Evolutionary conservation across 164 flowering plant genomes (phyloP).

Genomic region (Nelumbo lutea): DNA sequence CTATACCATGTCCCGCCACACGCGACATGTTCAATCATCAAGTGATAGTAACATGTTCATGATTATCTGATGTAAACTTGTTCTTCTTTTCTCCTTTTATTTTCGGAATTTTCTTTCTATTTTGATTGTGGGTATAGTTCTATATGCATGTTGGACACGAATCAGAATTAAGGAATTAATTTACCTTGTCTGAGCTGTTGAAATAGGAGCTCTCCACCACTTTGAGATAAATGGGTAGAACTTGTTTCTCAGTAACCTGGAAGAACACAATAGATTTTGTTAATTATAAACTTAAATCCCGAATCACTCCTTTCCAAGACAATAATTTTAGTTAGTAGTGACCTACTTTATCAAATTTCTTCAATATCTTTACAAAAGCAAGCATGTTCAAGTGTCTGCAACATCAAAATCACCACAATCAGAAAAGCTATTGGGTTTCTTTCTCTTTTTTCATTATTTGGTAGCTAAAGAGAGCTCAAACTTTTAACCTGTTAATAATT

Average conservation of each 20-base stretch:
- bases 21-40: slow-evolving; percentile 8
- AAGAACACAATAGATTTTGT: slow-evolving; percentile 12
- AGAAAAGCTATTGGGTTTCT: not conserved
- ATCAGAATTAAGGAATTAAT: not conserved
- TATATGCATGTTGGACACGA: not conserved
- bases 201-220: slow-evolving; percentile 94
- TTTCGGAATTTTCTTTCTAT: too few relatives aligned
- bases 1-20: slow-evolving; percentile 14
- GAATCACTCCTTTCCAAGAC: not conserved
- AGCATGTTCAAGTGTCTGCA: slow-evolving; percentile 93
- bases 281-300: not conserved
- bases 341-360: slow-evolving; percentile 92
- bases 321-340: not conserved
- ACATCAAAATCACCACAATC: slow-evolving; percentile 6
- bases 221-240: slow-evolving; percentile 76
- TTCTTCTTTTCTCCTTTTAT: not conserved
- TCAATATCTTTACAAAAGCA: slow-evolving; percentile 89
- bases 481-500: not conserved
- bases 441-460: too few relatives aligned
- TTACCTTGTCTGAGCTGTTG: slow-evolving; percentile 92
- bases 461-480: not conserved
- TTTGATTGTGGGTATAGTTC: not conserved
- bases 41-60: not conserved
- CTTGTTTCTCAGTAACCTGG: slow-evolving; percentile 84
- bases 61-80: not conserved